Percentiles rank a stretch among this genome's conserved stretches.
Conservation (phyloP, 2,329 filamentous ascomycete genomes). For the Byssoonygena ceratinophila region DNA sequence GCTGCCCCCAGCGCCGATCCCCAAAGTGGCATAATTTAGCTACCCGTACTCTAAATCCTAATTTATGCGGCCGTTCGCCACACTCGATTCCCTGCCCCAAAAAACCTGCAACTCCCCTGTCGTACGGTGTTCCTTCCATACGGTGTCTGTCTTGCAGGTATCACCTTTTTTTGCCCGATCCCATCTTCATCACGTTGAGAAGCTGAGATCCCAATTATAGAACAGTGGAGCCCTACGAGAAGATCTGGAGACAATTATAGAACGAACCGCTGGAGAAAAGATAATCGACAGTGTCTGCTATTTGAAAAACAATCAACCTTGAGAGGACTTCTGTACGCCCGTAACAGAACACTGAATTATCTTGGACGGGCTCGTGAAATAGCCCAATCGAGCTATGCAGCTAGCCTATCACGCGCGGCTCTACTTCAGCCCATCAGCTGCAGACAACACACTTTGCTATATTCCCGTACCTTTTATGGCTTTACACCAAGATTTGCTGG, state of each 20-base stretch:
- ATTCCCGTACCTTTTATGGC: background rate
- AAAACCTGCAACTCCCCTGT: background rate
- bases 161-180: background rate
- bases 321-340: no score
- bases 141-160: background rate
- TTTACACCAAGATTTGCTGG: no score
- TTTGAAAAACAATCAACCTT: background rate
- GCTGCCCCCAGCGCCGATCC: background rate
- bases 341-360: background rate
- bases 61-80: background rate
- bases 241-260: background rate
- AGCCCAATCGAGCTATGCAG: background rate
- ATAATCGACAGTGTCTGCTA: background rate
- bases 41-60: constrained; percentile 2
- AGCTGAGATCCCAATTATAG: constrained; percentile 5
- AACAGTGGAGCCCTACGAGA: background rate
- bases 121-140: background rate
- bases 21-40: background rate
- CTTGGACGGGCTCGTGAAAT: background rate
- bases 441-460: constrained; percentile 3
- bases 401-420: background rate
- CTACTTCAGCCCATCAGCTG: constrained; percentile 5
- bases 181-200: background rate
- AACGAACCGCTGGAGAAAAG: background rate
- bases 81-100: background rate